These are phyloP conservation scores for Globisporangium mamillatum DNA, from an alignment of 352 stramenopile species.

Conservation along the genomic window DNA sequence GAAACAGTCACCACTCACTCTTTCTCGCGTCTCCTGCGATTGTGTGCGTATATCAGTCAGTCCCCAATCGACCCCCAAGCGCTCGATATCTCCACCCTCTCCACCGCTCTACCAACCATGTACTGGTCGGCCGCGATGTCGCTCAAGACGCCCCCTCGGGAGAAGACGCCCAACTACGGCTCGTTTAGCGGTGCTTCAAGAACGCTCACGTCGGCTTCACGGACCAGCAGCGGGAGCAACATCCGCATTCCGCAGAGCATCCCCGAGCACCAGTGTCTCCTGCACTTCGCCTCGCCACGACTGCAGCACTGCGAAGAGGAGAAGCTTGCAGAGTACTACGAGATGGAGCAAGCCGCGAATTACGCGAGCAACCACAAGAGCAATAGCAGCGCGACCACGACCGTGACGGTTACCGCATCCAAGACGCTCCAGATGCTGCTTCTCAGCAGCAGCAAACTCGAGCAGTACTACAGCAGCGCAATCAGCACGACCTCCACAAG, in stretches of 20 bases:
- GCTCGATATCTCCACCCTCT: not conserved
- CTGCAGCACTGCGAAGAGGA: slow-evolving; percentile 21
- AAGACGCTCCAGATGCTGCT: slow-evolving; percentile 19
- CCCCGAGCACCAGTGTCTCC: slow-evolving; percentile 64
- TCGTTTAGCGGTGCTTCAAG: slow-evolving; percentile 33
- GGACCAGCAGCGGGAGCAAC: slow-evolving; percentile 23
- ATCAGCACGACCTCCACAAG: slow-evolving; percentile 2
- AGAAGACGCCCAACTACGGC: slow-evolving; percentile 46
- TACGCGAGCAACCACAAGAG: slow-evolving; percentile 5
- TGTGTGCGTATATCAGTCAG: not conserved
- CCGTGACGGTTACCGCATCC: slow-evolving; percentile 26
- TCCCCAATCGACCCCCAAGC: not conserved
- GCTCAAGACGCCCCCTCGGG: slow-evolving; percentile 39
- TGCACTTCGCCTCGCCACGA: slow-evolving; percentile 53
- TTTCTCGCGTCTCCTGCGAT: not conserved
- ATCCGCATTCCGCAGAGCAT: slow-evolving; percentile 77
- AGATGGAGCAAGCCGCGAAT: slow-evolving; percentile 8
- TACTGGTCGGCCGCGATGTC: slow-evolving; percentile 74
- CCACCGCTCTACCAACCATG: slow-evolving; percentile 27
- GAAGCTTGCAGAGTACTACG: slow-evolving; percentile 22
- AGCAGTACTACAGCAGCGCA: slow-evolving; percentile 2
- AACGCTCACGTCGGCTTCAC: slow-evolving; percentile 6
- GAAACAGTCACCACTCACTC: not conserved
- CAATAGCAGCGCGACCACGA: slow-evolving; percentile 11
- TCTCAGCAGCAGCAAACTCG: slow-evolving; percentile 18